Base-by-base conservation (phyloP, 345 rosid genomes). In the Citrus trifoliata region DNA sequence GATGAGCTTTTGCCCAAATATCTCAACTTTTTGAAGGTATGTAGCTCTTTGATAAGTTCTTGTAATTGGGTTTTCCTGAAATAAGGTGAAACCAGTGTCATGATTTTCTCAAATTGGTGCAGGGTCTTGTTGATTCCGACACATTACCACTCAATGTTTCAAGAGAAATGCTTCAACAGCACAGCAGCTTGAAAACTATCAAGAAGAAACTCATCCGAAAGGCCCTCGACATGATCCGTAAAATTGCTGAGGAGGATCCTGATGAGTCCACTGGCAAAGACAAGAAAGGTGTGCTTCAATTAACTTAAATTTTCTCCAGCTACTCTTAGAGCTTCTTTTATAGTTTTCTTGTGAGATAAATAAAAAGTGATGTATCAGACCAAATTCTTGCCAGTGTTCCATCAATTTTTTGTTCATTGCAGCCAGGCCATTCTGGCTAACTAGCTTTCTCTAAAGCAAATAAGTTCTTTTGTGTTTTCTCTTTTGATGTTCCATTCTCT, bases 51-150 rank as follows among this genome's bases (percentile, higher is more conserved):
- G 60, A 72, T 16, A 70, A 35, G 46, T 27, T 66, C 65, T 10
- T 48, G 7, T 33, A 32, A 12, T 69, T 4, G 27, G 19, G 37
- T 71, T 55, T 32, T 25, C 27, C 10, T 70, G 21, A 48, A 13
- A 40, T 22, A 5, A 18, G 69, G 32, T n/a, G 32, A 10, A 37
- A 62, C 42, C 69, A 59, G 16, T 59, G 8, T 58, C 37, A 10
- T 33, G 35, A 72, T 56, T 77, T 66, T 75, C 37, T 33, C 25
- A 33, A 48, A 83, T 67, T 75, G 62, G 33, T 67, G 83, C 91
- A 96, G 99, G 99, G 99, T 85, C 97, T 96, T 53, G 97, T 96
- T 85, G 99, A 96, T 87, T 96, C 98, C 4, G 98, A 94, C 82
- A 91, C 98, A 25, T 84, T 96, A 77, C 98, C 97, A 24, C 93